phyloP scores from a whole-genome alignment of 2,329 filamentous ascomycete genomes.

The Ophiosphaerella herpotricha region DNA sequence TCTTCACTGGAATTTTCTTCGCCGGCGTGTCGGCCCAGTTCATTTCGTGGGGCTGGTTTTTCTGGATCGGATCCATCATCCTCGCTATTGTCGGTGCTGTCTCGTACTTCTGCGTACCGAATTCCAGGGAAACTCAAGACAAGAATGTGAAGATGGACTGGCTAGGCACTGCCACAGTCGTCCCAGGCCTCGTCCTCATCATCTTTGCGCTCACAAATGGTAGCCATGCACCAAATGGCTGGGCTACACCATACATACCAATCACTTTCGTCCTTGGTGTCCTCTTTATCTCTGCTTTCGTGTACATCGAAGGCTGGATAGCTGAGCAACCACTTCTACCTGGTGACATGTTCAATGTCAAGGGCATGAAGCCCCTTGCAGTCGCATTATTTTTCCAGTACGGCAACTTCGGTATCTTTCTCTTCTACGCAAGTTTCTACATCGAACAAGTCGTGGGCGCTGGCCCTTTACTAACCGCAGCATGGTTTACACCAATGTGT shows the following conservation, averaged over 20 bases:
- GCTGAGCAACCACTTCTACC: constrained; percentile 71
- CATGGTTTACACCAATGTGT: constrained; percentile 45
- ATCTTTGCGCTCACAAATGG: constrained; percentile 78
- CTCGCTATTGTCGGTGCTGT: constrained; percentile 35
- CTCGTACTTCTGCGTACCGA: constrained; percentile 38
- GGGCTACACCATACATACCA: constrained; percentile 75
- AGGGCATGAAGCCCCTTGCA: constrained; percentile 61
- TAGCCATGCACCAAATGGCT: constrained; percentile 69
- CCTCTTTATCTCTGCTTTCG: constrained; percentile 62
- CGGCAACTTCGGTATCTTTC: constrained; percentile 43
- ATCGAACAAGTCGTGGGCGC: constrained; percentile 38
- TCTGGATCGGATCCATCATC: constrained; percentile 41
- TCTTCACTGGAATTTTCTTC: constrained; percentile 47
- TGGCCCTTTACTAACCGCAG: constrained; percentile 35
- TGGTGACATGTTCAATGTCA: constrained; percentile 69
- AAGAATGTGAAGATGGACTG: constrained; percentile 43
- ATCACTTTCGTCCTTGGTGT: constrained; percentile 67
- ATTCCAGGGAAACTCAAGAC: constrained; percentile 15
- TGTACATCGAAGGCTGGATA: constrained; percentile 75
- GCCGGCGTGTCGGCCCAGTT: constrained; percentile 39
- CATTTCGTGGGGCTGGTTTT: constrained; percentile 40
- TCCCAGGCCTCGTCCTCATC: constrained; percentile 66
- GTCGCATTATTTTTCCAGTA: constrained; percentile 53
- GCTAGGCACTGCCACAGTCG: constrained; percentile 41
- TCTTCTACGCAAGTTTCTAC: constrained; percentile 48